Base-by-base conservation (phyloP, 768 basidiomycete species). In the Boletus subparvulus region DNA sequence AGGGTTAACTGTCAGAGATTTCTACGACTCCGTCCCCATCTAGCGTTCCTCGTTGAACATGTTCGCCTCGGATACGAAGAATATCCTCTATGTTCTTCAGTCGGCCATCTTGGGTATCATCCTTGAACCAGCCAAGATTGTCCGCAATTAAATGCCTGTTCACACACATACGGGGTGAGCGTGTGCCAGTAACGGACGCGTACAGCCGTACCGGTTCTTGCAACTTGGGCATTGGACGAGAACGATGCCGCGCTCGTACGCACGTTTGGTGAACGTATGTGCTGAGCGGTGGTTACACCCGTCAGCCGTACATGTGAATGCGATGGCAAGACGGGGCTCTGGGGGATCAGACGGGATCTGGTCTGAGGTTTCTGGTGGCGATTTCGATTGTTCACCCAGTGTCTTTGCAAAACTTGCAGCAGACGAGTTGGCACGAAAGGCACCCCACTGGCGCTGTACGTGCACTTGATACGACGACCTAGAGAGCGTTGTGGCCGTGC, bases 161-260 rank as follows among this genome's bases (percentile, higher is more conserved):
- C 24, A 16, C 13, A 26, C 24, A 14, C 3, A 6, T 8, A 11
- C 11, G 42, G 6, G 8, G 30, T 52, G 35, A 58, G 56, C 21
- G 9, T 28, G 4, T 6, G n/a, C 14, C 9, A 21, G 36, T 16
- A 19, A 43, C 24, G 32, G 19, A 26, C 17, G 26, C 26, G 37
- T 36, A 32, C 73, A 16, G 21, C 21, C 85, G 51, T 67, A 93
- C 90, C 95, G 77, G 65, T 90, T 92, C 64, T 89, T 85, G 70
- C 96, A 99, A 14, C 82, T 82, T 2, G 95, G 94, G 74, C 96
- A 99, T 68, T 94, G 83, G 1, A 97, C 83, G 28, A 99, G 77
- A 3, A 98, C 95, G 50, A 98, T 86, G 0, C 96, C 96, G 44
- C 80, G 82, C 68, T 89, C 82, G 72, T 99, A 99, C 19, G 92